phyloP scores from a whole-genome alignment of 2,329 filamentous ascomycete genomes.

The Colletotrichum theobromicola region DNA sequence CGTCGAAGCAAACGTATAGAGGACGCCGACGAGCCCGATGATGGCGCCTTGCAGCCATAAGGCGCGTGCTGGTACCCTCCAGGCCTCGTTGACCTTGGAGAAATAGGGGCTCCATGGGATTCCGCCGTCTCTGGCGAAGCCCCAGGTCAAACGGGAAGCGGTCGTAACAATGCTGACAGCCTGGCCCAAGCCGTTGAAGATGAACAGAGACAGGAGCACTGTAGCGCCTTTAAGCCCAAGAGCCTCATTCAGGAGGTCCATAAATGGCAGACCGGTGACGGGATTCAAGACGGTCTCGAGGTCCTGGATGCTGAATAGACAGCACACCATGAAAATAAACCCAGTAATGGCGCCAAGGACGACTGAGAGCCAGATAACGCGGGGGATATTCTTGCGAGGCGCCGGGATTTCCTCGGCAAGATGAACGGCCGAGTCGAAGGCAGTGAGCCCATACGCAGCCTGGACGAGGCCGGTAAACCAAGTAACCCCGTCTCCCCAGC shows the following conservation, averaged over 20 bases:
- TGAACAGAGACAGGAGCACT: constrained; percentile 55
- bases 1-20: constrained; percentile 59
- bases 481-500: constrained; percentile 60
- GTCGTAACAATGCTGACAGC: constrained; percentile 57
- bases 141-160: constrained; percentile 57
- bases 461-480: constrained; percentile 65
- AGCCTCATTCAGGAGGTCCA: constrained; percentile 48
- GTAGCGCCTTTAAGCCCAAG: constrained; percentile 45
- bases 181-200: constrained; percentile 60
- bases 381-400: constrained; percentile 54
- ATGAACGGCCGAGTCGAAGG: constrained; percentile 64
- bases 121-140: constrained; percentile 59
- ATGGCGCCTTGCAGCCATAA: constrained; percentile 55
- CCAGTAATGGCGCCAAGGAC: constrained; percentile 52
- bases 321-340: constrained; percentile 57
- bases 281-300: constrained; percentile 45
- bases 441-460: constrained; percentile 60
- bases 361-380: constrained; percentile 58
- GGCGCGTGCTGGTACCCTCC: constrained; percentile 58
- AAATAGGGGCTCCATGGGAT: constrained; percentile 50
- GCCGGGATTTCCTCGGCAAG: constrained; percentile 62
- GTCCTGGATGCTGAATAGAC: constrained; percentile 55
- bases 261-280: constrained; percentile 49
- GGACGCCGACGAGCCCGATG: constrained; percentile 50
- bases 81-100: constrained; percentile 46